These are phyloP conservation scores for Neoascochyta sp. DNA, from an alignment of 2,329 filamentous ascomycete species.

Conservation along the genomic window DNA sequence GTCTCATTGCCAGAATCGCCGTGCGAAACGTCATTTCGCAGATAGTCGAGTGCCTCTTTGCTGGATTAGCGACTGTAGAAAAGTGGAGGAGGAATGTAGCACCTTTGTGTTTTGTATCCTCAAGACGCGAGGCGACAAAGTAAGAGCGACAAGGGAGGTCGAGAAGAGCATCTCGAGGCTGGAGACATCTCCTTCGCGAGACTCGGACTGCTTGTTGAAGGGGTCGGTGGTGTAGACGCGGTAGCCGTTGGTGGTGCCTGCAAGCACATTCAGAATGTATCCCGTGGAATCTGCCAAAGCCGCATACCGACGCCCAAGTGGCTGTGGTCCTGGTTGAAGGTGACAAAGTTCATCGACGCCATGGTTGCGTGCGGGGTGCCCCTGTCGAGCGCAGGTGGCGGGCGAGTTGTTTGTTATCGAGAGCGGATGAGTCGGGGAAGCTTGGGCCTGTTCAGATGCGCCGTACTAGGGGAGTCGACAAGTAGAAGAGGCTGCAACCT, in stretches of 20 bases:
- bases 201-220: slow-evolving; percentile 91
- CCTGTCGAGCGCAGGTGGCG: no score
- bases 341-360: slow-evolving; percentile 84
- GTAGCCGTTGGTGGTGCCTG: slow-evolving; percentile 89
- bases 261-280: slow-evolving; percentile 8
- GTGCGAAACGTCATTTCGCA: slow-evolving; percentile 98
- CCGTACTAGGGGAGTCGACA: slow-evolving; percentile 11
- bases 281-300: not conserved
- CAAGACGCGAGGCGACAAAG: slow-evolving; percentile 84
- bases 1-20: slow-evolving; percentile 86
- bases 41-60: slow-evolving; percentile 72
- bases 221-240: slow-evolving; percentile 96
- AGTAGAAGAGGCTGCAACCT: slow-evolving; percentile 4
- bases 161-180: slow-evolving; percentile 99
- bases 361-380: slow-evolving; percentile 9
- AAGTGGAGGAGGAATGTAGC: slow-evolving; percentile 21
- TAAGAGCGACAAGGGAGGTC: slow-evolving; percentile 89
- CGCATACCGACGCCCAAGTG: slow-evolving; percentile 85
- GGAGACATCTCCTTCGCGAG: slow-evolving; percentile 89
- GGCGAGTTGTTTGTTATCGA: no score
- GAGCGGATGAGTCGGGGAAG: no score
- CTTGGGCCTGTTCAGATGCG: slow-evolving; percentile 13
- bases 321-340: slow-evolving; percentile 98
- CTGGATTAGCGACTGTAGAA: slow-evolving; percentile 1
- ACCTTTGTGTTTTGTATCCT: slow-evolving; percentile 98